Base-by-base conservation (phyloP, 2,329 filamentous ascomycete species). In the Colletotrichum scovillei region DNA sequence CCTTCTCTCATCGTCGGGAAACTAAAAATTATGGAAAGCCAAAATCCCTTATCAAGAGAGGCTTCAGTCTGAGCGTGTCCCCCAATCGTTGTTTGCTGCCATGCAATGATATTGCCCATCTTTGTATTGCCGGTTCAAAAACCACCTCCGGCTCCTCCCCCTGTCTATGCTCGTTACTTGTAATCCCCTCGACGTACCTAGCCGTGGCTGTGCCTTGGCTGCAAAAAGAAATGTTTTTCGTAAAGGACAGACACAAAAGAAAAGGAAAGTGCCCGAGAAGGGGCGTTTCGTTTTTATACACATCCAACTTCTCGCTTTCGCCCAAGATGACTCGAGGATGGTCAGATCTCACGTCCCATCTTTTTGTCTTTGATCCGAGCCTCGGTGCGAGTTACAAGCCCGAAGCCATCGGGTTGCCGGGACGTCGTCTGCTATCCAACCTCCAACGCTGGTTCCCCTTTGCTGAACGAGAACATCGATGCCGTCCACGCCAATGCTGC, bases 91-190 rank as follows among this genome's bases (percentile, higher is more conserved):
- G 19, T 67, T 57, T 63, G 30, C 63, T 58, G 53, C 69, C 63
- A 67, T 72, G 72, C 72, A 63, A 35, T 74, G 72, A 74, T 67
- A 69, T 75, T 67, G 35, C 42, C 67, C 71, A 64, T 69, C 69
- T 63, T 65, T 75, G 72, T 75, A 75, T 75, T 75, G 74, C 65
- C 69, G 67, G 59, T 62, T 69, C 58, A 64, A 65, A 65, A 63
- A 63, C 56, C 68, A 56, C 62, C 62, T 52, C 73, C 72, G 57
- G 66, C 19, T 22, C 42, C 42, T 42, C 38, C 65, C 69, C 72
- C 28, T 75, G 74, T 75, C 74, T 75, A 75, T 75, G 74, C 69
- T 75, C 73, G 65, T 75, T 73, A 72, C 73, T 75, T 72, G 30
- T 69, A 56, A 57, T 63, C 49, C 26, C 64, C 30, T 52, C 63